Evolutionary conservation across 2,329 filamentous ascomycete genomes (phyloP), one percentile per base, ranked within the genome.

Genomic region (Epichloe baconii): DNA sequence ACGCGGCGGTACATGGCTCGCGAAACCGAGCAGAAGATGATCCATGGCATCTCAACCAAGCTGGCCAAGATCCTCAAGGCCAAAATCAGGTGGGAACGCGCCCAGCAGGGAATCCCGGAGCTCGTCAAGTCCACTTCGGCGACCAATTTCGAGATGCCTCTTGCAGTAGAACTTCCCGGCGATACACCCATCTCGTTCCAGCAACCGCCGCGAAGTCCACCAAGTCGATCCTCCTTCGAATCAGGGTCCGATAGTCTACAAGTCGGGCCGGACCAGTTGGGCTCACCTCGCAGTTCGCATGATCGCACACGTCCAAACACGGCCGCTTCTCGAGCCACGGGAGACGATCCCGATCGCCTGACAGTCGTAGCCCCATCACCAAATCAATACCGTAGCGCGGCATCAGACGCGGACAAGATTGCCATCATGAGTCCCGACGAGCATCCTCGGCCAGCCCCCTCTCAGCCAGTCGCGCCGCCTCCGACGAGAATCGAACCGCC

Each of bases 1-100:
- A 98, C 93, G 0, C 79, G 87, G 58, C 80, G 85, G 56, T 98
- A 97, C 64, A 78, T 98, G 49, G 72, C 76, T 7, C 83, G 83
- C 54, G 74, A 78, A 11, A 81, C 82, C 0, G 84, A 94, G 52
- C 86, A 95, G 64, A 77, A 72, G 58, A 86, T 88, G 77, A 87
- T 88, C 6, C 74, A 85, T 49, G 79, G 84, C 51, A 82, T 89
- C 0, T 83, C 91, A 0, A 77, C 80, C 8, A 94, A 91, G 66
- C 73, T 97, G 58, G 87, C 86, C 54, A 88, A 87, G 67, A 89
- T 96, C 56, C 76, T 90, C 61, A 79, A 83, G 54, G 85, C 86
- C 56, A 88, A 88, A 65, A 68, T 77, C 52, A 77, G 87, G 51
- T 80, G 80, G 65, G 82, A 85, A 37, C 71, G 72, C 23, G 60